Evolutionary conservation across 139 green algal genomes (phyloP), one percentile per base, ranked within the genome.

Genomic region (Yamagishiella unicocca): DNA sequence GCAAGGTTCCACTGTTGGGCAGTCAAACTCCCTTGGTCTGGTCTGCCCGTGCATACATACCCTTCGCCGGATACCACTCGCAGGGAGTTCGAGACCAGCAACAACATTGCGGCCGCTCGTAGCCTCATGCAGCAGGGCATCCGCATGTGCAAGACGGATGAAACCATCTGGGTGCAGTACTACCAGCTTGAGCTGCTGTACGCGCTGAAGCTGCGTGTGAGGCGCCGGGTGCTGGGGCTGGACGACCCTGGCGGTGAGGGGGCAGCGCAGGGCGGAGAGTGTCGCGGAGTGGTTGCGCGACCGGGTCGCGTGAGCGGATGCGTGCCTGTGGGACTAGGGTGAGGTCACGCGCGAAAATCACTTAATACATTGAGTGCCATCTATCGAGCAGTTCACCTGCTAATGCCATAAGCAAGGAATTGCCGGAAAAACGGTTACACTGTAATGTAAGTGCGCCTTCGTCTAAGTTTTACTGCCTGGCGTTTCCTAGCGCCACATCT

Each of bases 111-210:
- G 29, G 94, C 96, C 14, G 97, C 97, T 2, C 92, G 97, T 24
- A 83, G 93, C 24, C 94, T 99, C 40, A 97, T 99, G 97, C 97
- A 99, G 94, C 93, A 94, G n/a, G 96, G 96, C 25, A 89, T 99
- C 73, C 92, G 97, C 68, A 96, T 97, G 90, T 97, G 94, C 91
- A 84, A 84, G 33, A 66, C 88, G 70, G 88, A 88, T 1, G 82
- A 90, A 50, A 77, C 67, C 43, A 93, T 99, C 54, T 99, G 97
- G 97, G 79, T 94, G 12, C 95, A 98, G 88, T 99, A 98, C 90
- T 95, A 98, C 76, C 84, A 93, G 4, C 90, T 96, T 81, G 92
- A 89, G 87, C 71, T 88, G 72, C 87, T 91, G 54, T 85, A 88
- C 78, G 85, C 68, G 95, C 98, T 92, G 91, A 94, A 95, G 82